These are phyloP conservation scores for Termitomyces sp. DNA, from an alignment of 768 basidiomycete species.

Conservation along the genomic window DNA sequence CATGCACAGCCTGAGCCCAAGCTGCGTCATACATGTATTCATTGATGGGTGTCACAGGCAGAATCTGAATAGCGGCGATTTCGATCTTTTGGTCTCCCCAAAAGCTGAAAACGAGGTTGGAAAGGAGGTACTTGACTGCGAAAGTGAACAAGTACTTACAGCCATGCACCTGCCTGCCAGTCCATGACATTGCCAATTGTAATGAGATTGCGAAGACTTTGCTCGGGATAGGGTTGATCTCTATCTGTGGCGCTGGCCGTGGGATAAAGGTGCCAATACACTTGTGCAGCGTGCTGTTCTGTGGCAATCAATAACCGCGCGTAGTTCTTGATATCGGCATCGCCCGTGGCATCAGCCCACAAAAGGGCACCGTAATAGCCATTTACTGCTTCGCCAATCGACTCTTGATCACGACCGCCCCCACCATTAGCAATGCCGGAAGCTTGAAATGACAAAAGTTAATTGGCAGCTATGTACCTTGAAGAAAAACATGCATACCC, in stretches of 20 bases:
- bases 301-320: slow-evolving; percentile 30
- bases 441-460: slow-evolving; percentile 14
- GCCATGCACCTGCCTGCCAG: slow-evolving; percentile 32
- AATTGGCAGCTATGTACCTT: not conserved
- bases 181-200: slow-evolving; percentile 34
- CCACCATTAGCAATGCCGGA: slow-evolving; percentile 32
- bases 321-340: slow-evolving; percentile 27
- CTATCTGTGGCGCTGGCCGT: slow-evolving; percentile 23
- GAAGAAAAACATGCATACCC: slow-evolving; percentile 18
- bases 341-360: slow-evolving; percentile 26
- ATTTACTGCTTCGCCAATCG: slow-evolving; percentile 30
- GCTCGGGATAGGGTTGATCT: slow-evolving; percentile 32
- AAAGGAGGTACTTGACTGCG: not conserved
- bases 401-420: slow-evolving; percentile 31
- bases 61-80: slow-evolving; percentile 32
- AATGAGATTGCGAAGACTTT: slow-evolving; percentile 23
- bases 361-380: slow-evolving; percentile 31
- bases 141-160: slow-evolving; percentile 19
- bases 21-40: slow-evolving; percentile 29
- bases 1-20: slow-evolving; percentile 26
- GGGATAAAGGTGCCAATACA: slow-evolving; percentile 35
- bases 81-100: slow-evolving; percentile 30
- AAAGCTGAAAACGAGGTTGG: slow-evolving; percentile 19
- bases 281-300: slow-evolving; percentile 29
- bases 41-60: slow-evolving; percentile 32